These are phyloP conservation scores for Lepiota venenata DNA, from an alignment of 768 basidiomycete species.

Conservation along the genomic window DNA sequence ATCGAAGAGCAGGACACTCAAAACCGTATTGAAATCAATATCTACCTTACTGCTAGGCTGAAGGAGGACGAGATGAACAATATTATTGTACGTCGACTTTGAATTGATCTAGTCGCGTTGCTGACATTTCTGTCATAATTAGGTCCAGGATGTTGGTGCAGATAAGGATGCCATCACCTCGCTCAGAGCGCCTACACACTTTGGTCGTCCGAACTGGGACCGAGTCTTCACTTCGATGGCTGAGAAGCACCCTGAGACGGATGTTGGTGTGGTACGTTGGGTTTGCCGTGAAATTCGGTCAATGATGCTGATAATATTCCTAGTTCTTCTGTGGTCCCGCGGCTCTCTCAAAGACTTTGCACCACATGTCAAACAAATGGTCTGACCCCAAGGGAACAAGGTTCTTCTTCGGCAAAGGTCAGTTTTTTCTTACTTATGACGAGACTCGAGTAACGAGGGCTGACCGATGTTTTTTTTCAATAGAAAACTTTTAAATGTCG, in stretches of 20 bases:
- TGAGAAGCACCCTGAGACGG: slow-evolving; percentile 84
- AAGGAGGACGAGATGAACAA: slow-evolving; percentile 94
- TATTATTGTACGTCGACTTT: slow-evolving; percentile 59
- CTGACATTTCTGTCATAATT: slow-evolving; percentile 2
- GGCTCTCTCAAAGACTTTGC: slow-evolving; percentile 65
- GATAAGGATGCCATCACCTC: slow-evolving; percentile 91
- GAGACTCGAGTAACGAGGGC: neutral
- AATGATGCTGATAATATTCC: neutral
- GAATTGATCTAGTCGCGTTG: neutral
- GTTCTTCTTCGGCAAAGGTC: slow-evolving; percentile 91
- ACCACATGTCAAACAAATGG: slow-evolving; percentile 82
- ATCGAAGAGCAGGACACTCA: slow-evolving; percentile 90
- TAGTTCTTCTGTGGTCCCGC: slow-evolving; percentile 88
- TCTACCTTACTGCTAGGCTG: slow-evolving; percentile 88
- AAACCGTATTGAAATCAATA: slow-evolving; percentile 89
- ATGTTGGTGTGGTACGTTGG: slow-evolving; percentile 76
- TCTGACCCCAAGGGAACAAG: slow-evolving; percentile 72
- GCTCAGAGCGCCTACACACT: slow-evolving; percentile 89
- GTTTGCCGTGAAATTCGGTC: neutral
- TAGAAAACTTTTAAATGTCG: slow-evolving; percentile 33
- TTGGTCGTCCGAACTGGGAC: slow-evolving; percentile 87
- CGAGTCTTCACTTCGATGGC: slow-evolving; percentile 68
- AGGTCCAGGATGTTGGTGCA: slow-evolving; percentile 88
- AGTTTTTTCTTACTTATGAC: slow-evolving; percentile 18
- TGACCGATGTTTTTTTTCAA: neutral